These are phyloP conservation scores for Daphne laureola DNA, from an alignment of 441 rosid species.

Conservation along the genomic window DNA sequence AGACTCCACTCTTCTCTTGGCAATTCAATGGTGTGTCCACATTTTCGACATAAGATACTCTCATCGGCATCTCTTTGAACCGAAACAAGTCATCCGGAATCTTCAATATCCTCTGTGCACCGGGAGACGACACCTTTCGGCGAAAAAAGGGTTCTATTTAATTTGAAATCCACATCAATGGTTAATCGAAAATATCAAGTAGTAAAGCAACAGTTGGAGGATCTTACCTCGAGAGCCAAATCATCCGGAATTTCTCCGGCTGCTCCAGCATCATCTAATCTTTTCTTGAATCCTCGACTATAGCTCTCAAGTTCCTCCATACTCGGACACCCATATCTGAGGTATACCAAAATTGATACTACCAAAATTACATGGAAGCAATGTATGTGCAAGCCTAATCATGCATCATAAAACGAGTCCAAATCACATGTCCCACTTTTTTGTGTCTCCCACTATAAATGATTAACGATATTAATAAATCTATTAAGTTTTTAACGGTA, in stretches of 20 bases:
- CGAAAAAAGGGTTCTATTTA: neutral
- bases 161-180: neutral
- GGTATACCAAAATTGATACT: constrained; percentile 1
- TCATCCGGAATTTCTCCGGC: constrained; percentile 57
- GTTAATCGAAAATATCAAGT: too few species aligned
- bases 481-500: too few species aligned
- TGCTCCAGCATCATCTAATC: constrained; percentile 72
- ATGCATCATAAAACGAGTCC: too few species aligned
- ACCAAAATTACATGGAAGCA: neutral
- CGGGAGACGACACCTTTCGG: constrained; percentile 84
- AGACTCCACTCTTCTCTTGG: constrained; percentile 45
- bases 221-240: constrained; percentile 72
- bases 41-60: constrained; percentile 50
- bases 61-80: constrained; percentile 69
- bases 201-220: constrained; percentile 5
- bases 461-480: too few species aligned
- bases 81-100: constrained; percentile 72
- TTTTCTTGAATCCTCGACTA: constrained; percentile 61
- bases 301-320: constrained; percentile 77
- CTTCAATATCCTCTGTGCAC: constrained; percentile 75
- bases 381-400: too few species aligned
- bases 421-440: too few species aligned
- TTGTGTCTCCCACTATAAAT: too few species aligned
- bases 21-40: constrained; percentile 18
- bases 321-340: constrained; percentile 83